Evolutionary conservation across 176 grass and related monocot genomes (phyloP).

Genomic region (Juncus inflexus): DNA sequence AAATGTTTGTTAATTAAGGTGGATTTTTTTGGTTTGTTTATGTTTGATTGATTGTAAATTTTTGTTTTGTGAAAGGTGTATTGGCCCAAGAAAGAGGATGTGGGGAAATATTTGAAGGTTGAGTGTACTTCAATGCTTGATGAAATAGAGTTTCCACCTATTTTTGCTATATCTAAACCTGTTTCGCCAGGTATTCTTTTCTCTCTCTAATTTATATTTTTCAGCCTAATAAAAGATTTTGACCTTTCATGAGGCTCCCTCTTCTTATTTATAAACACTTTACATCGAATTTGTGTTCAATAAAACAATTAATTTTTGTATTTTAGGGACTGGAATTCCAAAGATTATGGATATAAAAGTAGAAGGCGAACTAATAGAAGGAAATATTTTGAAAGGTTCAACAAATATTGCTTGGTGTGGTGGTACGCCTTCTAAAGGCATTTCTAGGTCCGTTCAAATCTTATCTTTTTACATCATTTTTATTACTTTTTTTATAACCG

Average conservation of each 20-base stretch:
- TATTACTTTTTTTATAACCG: constrained; percentile 3
- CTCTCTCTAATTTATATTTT: no score
- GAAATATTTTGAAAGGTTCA: constrained; percentile 72
- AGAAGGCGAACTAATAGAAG: constrained; percentile 83
- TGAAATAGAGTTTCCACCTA: constrained; percentile 50
- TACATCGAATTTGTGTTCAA: no score
- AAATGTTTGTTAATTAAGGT: not conserved
- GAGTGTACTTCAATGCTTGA: constrained; percentile 66
- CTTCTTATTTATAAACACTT: no score
- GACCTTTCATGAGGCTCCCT: no score
- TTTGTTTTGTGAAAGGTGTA: constrained; percentile 54
- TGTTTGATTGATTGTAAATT: not conserved
- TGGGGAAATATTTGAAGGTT: constrained; percentile 85
- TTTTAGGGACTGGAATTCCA: constrained; percentile 80
- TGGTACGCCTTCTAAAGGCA: constrained; percentile 73
- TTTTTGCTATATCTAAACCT: constrained; percentile 76
- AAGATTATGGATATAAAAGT: constrained; percentile 76
- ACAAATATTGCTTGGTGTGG: constrained; percentile 96
- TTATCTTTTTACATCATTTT: not conserved
- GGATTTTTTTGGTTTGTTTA: not conserved
- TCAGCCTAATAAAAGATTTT: no score
- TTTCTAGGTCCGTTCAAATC: constrained; percentile 56
- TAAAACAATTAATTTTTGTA: constrained; percentile 26
- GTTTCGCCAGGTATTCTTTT: constrained; percentile 65
- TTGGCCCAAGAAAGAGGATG: constrained; percentile 72